These are phyloP conservation scores for Fusarium mangiferae DNA, from an alignment of 2,329 filamentous ascomycete species.

Conservation along the genomic window DNA sequence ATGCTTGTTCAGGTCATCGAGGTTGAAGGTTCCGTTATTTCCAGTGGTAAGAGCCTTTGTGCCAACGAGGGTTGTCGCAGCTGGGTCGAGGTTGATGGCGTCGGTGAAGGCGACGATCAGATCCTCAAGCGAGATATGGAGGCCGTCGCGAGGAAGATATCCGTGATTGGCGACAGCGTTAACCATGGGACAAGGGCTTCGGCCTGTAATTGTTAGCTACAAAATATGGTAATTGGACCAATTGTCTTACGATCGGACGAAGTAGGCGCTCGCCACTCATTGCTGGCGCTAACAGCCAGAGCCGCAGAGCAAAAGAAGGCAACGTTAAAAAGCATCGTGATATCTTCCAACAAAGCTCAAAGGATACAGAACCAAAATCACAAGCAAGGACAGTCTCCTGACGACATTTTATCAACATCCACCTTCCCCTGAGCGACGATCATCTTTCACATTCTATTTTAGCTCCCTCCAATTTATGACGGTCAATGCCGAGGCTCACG, in stretches of 20 bases:
- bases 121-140: conserved; percentile 27
- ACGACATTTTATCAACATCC: neutral
- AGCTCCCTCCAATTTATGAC: neutral
- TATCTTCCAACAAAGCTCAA: neutral
- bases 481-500: conserved; percentile 30
- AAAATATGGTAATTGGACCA: too few species aligned
- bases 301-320: conserved; percentile 23
- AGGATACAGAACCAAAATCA: neutral
- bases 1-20: conserved; percentile 35
- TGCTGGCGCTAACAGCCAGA: conserved; percentile 21
- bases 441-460: neutral
- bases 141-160: conserved; percentile 35
- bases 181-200: conserved; percentile 39
- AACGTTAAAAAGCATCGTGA: conserved; percentile 32
- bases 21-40: conserved; percentile 34
- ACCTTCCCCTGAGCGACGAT: neutral
- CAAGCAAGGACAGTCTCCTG: neutral
- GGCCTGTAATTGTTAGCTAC: conserved; percentile 11
- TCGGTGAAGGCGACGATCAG: conserved; percentile 36
- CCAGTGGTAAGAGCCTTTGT: conserved; percentile 31
- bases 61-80: conserved; percentile 37
- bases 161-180: conserved; percentile 40
- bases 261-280: conserved; percentile 31
- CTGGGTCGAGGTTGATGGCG: conserved; percentile 38
- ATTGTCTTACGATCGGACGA: conserved; percentile 24